Base-by-base conservation (phyloP, 495 filamentous ascomycete genomes). In the Xylaria grammica region DNA sequence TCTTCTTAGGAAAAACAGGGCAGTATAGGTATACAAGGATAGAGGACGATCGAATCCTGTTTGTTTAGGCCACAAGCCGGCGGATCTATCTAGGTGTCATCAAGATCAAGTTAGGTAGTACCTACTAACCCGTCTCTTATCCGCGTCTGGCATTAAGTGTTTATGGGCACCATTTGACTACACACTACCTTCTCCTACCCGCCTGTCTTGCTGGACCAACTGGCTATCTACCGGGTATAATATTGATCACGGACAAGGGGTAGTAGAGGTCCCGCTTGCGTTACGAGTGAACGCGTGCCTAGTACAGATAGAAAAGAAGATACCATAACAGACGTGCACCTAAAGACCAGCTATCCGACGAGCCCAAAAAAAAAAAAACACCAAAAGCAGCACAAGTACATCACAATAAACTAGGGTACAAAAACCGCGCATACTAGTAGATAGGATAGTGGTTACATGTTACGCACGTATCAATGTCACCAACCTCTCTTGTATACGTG, bases 401-500 rank as follows among this genome's bases (percentile, higher is more conserved):
- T 36, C 34, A 11, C 34, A 36, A 36, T 36, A 11, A 36, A 5
- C 34, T 36, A 11, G 11, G 11, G 34, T 36, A 36, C 11, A 36
- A 36, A 36, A 36, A 36, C 34, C 11, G 11, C 32, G 11, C 11
- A 36, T 4, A 11, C 32, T 36, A 11, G 32, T 7, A 42, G 40
- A 42, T 42, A 42, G 40, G 11, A 36, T 36, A 36, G 34, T 11
- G 6, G 34, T 36, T 36, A 36, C 34, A 36, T 36, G 34, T 36
- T 36, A 42, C 40, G 40, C 40, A 3, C 17, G 40, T 15, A 19
- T 24, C 26, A 11, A 29, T 49, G 30, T n/a, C 57, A 60, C 57
- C 20, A 49, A 19, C 44, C 30, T 36, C 24, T 60, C 29, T 38
- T 44, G 19, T n/a, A 24, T 29, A 36, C 24, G 58, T 61, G 36